A percentile compares a stretch with the other conserved stretches of the same genome.
phyloP scores from a whole-genome alignment of 768 basidiomycete species.

The Russula emetica region DNA sequence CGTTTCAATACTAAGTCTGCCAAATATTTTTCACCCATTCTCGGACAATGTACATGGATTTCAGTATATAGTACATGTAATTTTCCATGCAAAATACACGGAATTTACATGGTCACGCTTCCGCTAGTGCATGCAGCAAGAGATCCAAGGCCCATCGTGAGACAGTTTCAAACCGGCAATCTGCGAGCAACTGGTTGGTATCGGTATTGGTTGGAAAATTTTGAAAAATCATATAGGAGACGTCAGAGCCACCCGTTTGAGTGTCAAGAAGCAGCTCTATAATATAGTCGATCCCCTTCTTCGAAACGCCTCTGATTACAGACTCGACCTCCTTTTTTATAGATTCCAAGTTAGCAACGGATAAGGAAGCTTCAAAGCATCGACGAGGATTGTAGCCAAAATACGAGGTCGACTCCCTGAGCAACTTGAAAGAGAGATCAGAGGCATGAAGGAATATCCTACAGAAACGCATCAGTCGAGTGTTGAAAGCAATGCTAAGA shows the following conservation, averaged over 20 bases:
- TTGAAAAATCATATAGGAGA: background rate
- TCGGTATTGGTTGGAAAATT: background rate
- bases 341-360: background rate
- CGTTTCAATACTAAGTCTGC: too few species aligned
- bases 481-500: background rate
- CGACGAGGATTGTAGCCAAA: background rate
- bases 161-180: background rate
- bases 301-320: background rate
- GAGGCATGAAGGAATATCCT: background rate
- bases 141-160: background rate
- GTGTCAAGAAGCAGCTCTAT: rapidly evolving
- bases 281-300: background rate
- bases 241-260: background rate
- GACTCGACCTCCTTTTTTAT: too few species aligned
- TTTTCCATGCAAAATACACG: too few species aligned
- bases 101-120: too few species aligned
- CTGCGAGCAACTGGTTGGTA: background rate
- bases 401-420: background rate
- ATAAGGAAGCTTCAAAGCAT: background rate
- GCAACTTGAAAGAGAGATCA: background rate
- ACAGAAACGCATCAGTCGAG: background rate
- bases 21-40: too few species aligned
- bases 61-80: too few species aligned
- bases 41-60: too few species aligned
- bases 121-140: too few species aligned